Evolutionary conservation across 192 early-diverging fungal species (phyloP).

Genomic region (Backusella tarrabulga): DNA sequence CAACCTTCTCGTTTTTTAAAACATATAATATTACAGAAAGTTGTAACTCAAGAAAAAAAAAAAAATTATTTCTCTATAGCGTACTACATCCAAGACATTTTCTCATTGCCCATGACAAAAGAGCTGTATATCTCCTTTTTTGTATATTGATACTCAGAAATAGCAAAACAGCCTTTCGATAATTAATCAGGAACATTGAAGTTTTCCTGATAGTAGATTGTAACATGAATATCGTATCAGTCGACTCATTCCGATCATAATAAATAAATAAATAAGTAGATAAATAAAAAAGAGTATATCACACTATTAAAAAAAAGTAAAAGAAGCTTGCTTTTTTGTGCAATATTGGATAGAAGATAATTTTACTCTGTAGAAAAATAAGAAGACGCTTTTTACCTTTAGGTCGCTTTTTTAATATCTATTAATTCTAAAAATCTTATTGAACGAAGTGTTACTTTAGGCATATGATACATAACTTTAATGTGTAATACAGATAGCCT

Average conservation of each 20-base stretch:
- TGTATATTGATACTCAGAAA: constrained; percentile 2
- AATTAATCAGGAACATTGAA: neutral
- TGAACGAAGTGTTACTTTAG: neutral
- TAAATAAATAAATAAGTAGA: no score
- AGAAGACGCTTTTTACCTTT: neutral
- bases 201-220: neutral
- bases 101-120: constrained; percentile 4
- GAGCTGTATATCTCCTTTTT: constrained; percentile 12
- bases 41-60: neutral
- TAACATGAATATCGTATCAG: neutral
- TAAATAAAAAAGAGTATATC: neutral
- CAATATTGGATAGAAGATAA: neutral
- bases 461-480: constrained; percentile 2
- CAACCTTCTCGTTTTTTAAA: no score
- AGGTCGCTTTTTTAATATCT: neutral
- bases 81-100: constrained; percentile 1
- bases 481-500: neutral
- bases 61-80: neutral
- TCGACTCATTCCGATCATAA: neutral
- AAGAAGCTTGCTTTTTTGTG: neutral
- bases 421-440: neutral
- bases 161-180: neutral
- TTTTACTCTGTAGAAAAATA: neutral
- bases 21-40: neutral
- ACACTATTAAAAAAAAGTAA: neutral